These are phyloP conservation scores for Abelmoschus esculentus DNA, from an alignment of 345 rosid genomes.

Conservation along the genomic window DNA sequence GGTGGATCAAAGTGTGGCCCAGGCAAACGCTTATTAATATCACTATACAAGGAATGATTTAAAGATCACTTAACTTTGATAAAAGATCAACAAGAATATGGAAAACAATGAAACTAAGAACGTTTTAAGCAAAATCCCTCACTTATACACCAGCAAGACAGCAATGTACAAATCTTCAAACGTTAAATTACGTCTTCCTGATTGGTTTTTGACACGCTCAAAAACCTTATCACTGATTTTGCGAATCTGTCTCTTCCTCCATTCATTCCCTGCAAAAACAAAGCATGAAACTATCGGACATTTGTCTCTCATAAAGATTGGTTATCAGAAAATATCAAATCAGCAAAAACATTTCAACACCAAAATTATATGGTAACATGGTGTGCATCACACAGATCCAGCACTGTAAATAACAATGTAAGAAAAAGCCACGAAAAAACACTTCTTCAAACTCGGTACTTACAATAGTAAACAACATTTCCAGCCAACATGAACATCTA, in stretches of 20 bases:
- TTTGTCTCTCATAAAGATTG: too few relatives aligned
- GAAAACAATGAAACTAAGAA: background rate
- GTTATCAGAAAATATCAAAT: too few relatives aligned
- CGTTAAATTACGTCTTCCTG: conserved; percentile 46
- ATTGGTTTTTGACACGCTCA: conserved; percentile 39
- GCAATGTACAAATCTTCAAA: conserved; percentile 90
- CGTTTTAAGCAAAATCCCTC: conserved; percentile 14
- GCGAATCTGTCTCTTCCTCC: conserved; percentile 70
- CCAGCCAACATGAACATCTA: too few relatives aligned
- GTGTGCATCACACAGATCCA: too few relatives aligned
- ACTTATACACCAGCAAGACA: conserved; percentile 83
- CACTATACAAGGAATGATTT: conserved; percentile 32
- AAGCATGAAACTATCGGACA: background rate
- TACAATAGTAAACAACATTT: too few relatives aligned
- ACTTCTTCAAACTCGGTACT: too few relatives aligned
- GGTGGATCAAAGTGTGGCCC: conserved; percentile 99
- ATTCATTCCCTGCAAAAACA: conserved; percentile 53
- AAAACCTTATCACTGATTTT: conserved; percentile 61
- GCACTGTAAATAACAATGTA: too few relatives aligned
- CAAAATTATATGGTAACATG: too few relatives aligned
- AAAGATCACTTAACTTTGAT: background rate
- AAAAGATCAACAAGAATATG: background rate
- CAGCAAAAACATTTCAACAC: too few relatives aligned
- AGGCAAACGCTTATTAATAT: conserved; percentile 79
- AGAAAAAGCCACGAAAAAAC: too few relatives aligned